Base-by-base conservation (phyloP, 805 yeast species). In the Isabelozyma rhagii region DNA sequence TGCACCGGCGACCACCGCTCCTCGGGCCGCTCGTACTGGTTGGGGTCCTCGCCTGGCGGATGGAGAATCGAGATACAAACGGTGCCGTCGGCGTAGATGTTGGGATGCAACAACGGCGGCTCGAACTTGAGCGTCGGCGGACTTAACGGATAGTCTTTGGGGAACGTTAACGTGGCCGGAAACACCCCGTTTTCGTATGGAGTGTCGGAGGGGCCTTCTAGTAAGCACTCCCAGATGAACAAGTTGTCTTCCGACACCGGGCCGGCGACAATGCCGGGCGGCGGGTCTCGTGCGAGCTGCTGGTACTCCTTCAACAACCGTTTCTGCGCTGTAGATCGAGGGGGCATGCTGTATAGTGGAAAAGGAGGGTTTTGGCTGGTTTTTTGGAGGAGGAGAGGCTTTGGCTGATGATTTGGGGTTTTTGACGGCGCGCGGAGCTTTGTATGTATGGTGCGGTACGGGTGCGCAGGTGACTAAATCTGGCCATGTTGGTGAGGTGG, bases 1-100 rank as follows among this genome's bases (percentile, higher is more conserved):
- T 94, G 99, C 29, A 94, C 92, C 0, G 99, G 99, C 6, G 96
- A 88, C 99, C 99, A 94, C 56, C 99, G 76, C 70, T 94, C 99
- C 58, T 92, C 96, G 0, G 98, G 96, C 29, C 89, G 71, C 67
- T 94, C 99, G 69, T 94, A 94, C 78, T 87, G 91, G 66, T 91
- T 82, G 17, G 99, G 98, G 67, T 94, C 99, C 59, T 92, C 96
- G 9, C 99, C 99, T 0, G 98, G 97, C 1, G 97, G 84, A 65
- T 94, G 99, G 55, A 94, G 75, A 45, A 94, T 94, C 13, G 97
- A 89, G 46, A 94, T 94, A 67, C 99, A 94, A 3, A 94, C 99
- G 21, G 89, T 89, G 3, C 99, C 99, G 62, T 92, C 96, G 46
- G 88, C 83, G 66, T 93, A 94, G 48, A 94, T 84, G 67, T 94